phyloP scores from a whole-genome alignment of 2,329 filamentous ascomycete species.

The Colletotrichum spaethianum region DNA sequence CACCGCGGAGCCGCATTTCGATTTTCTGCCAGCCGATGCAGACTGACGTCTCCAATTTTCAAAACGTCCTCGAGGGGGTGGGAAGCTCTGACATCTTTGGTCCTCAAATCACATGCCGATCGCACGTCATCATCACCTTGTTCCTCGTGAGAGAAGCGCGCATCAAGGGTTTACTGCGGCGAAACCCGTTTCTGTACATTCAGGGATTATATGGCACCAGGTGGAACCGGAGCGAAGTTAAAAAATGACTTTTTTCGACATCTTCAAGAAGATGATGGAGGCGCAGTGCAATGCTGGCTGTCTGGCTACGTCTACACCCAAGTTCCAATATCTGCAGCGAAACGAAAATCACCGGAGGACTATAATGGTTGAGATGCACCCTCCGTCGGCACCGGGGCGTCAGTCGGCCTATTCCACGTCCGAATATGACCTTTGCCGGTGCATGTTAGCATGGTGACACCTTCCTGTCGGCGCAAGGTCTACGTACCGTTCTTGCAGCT shows the following conservation, averaged over 20 bases:
- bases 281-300: neutral
- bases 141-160: conserved; percentile 12
- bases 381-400: conserved; percentile 41
- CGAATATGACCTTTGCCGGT: conserved; percentile 73
- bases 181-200: neutral
- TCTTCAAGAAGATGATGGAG: neutral
- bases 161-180: conserved; percentile 5
- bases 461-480: conserved; percentile 42
- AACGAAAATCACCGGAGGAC: neutral
- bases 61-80: neutral
- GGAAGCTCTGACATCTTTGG: conserved; percentile 27
- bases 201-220: neutral
- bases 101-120: conserved; percentile 35
- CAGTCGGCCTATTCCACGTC: conserved; percentile 77
- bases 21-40: conserved; percentile 13
- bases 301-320: conserved; percentile 15
- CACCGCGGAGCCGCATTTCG: conserved; percentile 36
- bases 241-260: neutral
- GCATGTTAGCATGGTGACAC: conserved; percentile 3
- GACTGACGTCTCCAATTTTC: conserved; percentile 17
- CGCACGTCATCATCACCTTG: conserved; percentile 33
- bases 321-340: conserved; percentile 14
- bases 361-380: conserved; percentile 33
- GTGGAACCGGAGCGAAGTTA: neutral
- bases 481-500: conserved; percentile 89